Conservation (phyloP, 352 stramenopile species). For the Phytophthora kernoviae region DNA sequence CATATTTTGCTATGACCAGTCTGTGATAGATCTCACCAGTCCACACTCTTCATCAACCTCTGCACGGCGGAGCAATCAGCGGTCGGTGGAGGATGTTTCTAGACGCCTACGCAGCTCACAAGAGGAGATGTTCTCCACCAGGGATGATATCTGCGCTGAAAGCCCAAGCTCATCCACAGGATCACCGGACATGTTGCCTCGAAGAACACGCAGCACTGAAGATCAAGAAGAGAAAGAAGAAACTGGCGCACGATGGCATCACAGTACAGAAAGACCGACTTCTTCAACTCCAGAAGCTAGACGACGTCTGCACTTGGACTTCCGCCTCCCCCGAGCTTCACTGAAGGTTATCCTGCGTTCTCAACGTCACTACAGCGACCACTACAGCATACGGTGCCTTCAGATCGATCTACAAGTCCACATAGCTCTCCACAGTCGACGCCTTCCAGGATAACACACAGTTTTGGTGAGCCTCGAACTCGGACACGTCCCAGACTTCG, state of each 20-base stretch:
- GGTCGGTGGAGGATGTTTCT: slow-evolving; percentile 7
- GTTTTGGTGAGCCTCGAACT: slow-evolving; percentile 13
- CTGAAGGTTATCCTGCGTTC: slow-evolving; percentile 14
- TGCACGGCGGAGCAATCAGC: slow-evolving; percentile 8
- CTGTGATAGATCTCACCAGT: slow-evolving; percentile 71
- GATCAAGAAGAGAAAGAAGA: slow-evolving; percentile 37
- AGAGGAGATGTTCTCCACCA: slow-evolving; percentile 3
- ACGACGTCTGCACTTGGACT: slow-evolving; percentile 46
- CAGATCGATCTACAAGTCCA: slow-evolving; percentile 13
- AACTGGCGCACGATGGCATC: slow-evolving; percentile 7
- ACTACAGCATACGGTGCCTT: slow-evolving; percentile 12
- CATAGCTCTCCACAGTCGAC: slow-evolving; percentile 20
- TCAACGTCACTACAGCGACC: slow-evolving; percentile 13
- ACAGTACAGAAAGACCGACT: slow-evolving; percentile 6
- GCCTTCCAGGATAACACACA: slow-evolving; percentile 17
- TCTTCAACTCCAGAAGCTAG: slow-evolving; percentile 16
- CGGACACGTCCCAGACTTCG: slow-evolving; percentile 23
- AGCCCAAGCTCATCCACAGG: slow-evolving; percentile 46
- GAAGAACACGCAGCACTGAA: slow-evolving; percentile 8
- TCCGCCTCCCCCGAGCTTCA: slow-evolving; percentile 23
- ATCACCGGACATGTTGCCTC: slow-evolving; percentile 14
- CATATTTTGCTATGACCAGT: slow-evolving; percentile 10
- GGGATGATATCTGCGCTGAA: slow-evolving; percentile 62
- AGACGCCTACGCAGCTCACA: slow-evolving; percentile 9
- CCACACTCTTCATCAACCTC: slow-evolving; percentile 15